Evolutionary conservation across 441 rosid genomes (phyloP).

Genomic region (Corymbia calophylla): DNA sequence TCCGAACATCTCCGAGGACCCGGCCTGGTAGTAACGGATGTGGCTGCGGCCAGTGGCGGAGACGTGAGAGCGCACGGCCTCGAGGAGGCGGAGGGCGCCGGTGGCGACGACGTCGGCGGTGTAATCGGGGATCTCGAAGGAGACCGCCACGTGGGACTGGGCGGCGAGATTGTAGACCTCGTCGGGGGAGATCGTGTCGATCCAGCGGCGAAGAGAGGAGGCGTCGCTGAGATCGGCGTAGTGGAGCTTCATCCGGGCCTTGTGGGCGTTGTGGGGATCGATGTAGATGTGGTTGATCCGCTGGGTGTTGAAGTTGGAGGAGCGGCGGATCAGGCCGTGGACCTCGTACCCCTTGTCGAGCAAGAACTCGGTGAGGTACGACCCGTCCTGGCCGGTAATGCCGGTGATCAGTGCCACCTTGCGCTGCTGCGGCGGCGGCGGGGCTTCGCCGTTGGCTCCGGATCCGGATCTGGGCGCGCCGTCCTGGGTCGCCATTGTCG

Average conservation of each 20-base stretch:
- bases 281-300: conserved; percentile 87
- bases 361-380: conserved; percentile 77
- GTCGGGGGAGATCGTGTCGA: conserved; percentile 66
- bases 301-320: conserved; percentile 88
- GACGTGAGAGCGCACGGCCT: conserved; percentile 75
- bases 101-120: conserved; percentile 85
- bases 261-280: conserved; percentile 75
- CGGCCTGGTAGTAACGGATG: conserved; percentile 78
- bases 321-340: conserved; percentile 80
- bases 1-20: conserved; percentile 89
- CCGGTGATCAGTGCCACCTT: conserved; percentile 72
- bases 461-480: conserved; percentile 10
- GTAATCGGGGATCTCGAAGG: conserved; percentile 85
- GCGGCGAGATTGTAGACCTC: conserved; percentile 90
- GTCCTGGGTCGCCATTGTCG: background rate
- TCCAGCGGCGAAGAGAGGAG: conserved; percentile 87
- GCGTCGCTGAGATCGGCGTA: conserved; percentile 84
- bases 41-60: conserved; percentile 47
- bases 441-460: conserved; percentile 17
- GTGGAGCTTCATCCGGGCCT: conserved; percentile 90
- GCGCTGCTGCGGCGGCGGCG: background rate
- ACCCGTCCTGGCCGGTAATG: conserved; percentile 92
- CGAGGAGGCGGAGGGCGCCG: conserved; percentile 74
- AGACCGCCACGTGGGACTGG: conserved; percentile 82
- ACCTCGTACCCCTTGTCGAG: conserved; percentile 72